Evolutionary conservation across 768 basidiomycete genomes (phyloP).

Genomic region (Termitomyces sp.): DNA sequence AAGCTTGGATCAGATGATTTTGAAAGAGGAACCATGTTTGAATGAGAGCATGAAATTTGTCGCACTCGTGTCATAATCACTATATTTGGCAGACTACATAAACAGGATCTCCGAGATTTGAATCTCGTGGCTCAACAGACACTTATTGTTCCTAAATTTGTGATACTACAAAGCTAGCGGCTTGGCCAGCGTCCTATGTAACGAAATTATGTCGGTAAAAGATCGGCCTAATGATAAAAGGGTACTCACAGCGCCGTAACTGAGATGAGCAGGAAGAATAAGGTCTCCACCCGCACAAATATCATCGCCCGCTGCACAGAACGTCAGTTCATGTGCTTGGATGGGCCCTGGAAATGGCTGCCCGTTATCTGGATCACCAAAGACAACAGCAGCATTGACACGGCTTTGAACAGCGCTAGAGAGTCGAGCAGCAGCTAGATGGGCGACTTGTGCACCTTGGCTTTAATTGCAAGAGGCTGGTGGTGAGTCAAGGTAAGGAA

Average conservation of each 20-base stretch:
- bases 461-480: slow-evolving; percentile 6
- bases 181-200: slow-evolving; percentile 1
- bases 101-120: too few relatives aligned
- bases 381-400: slow-evolving; percentile 18
- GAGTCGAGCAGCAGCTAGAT: slow-evolving; percentile 28
- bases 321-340: slow-evolving; percentile 11
- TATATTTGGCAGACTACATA: too few relatives aligned
- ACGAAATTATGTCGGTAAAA: neutral
- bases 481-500: neutral
- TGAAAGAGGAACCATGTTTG: too few relatives aligned
- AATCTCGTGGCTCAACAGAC: too few relatives aligned
- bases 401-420: slow-evolving; percentile 19
- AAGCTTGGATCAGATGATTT: too few relatives aligned
- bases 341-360: slow-evolving; percentile 16
- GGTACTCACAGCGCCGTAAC: slow-evolving; percentile 17
- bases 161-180: slow-evolving; percentile 4
- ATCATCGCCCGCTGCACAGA: slow-evolving; percentile 16
- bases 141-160: neutral
- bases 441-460: slow-evolving; percentile 31
- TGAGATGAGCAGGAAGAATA: slow-evolving; percentile 15
- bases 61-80: too few relatives aligned
- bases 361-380: slow-evolving; percentile 19
- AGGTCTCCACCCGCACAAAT: slow-evolving; percentile 16
- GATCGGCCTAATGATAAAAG: neutral
- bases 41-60: too few relatives aligned